Evolutionary conservation across 1,284 basidiomycete genomes (phyloP).

Genomic region (Phellinidium pouzarii): DNA sequence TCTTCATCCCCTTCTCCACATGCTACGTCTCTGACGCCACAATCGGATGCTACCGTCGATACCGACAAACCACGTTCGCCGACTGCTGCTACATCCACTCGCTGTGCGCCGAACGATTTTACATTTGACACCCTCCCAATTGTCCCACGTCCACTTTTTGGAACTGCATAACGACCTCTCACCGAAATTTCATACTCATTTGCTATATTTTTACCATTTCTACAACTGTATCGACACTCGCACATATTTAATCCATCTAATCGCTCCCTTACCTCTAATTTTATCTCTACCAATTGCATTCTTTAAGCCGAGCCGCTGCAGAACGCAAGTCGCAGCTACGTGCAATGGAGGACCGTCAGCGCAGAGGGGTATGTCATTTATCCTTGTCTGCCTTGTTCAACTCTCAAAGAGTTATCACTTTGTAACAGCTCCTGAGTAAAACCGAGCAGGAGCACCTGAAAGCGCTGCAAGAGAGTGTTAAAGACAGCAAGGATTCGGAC

Average conservation of each 20-base stretch:
- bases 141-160: constrained; percentile 14
- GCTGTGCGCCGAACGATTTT: constrained; percentile 8
- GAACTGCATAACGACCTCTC: constrained; percentile 7
- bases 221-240: background rate
- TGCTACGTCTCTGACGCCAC: background rate
- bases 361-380: constrained; percentile 13
- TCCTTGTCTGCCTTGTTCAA: background rate
- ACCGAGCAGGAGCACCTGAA: constrained; percentile 9
- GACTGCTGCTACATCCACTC: constrained; percentile 1
- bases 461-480: constrained; percentile 9
- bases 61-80: background rate
- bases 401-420: background rate
- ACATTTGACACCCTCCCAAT: constrained; percentile 4
- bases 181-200: background rate
- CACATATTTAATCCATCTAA: no score
- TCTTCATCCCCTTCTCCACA: background rate
- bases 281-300: background rate
- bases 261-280: background rate
- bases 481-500: constrained; percentile 7
- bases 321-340: constrained; percentile 15
- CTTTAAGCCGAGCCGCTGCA: constrained; percentile 8
- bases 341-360: constrained; percentile 13
- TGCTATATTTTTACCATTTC: background rate
- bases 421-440: constrained; percentile 10
- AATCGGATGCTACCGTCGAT: background rate